Percentiles rank a stretch among this genome's conserved stretches.
Evolutionary conservation across 352 stramenopile genomes (phyloP).

Genomic region (Phytophthora aleatoria): DNA sequence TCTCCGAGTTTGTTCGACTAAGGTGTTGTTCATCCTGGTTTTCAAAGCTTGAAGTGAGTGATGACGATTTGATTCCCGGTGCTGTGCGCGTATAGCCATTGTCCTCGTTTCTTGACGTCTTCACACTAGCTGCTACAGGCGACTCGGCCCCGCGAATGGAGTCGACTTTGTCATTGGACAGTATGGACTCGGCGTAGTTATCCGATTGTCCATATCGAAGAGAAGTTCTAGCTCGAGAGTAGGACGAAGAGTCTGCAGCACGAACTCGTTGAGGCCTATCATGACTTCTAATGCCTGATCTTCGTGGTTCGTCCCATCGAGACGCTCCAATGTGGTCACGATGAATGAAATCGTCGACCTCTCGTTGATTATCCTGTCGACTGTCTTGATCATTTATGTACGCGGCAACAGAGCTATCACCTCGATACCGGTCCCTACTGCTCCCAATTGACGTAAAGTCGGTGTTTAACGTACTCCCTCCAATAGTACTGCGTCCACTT

Average conservation of each 20-base stretch:
- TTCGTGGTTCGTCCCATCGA: neutral
- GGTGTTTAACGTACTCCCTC: slow-evolving; percentile 3
- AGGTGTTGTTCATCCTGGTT: slow-evolving; percentile 24
- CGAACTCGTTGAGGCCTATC: neutral
- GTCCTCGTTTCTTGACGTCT: neutral
- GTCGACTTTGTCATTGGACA: slow-evolving; percentile 9
- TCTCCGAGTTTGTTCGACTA: slow-evolving; percentile 30
- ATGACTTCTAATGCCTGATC: neutral
- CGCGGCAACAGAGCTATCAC: neutral
- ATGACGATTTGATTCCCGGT: neutral
- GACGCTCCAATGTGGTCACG: neutral
- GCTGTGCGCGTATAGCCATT: neutral
- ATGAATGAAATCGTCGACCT: slow-evolving; percentile 5
- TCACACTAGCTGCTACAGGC: neutral
- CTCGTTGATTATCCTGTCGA: slow-evolving; percentile 21
- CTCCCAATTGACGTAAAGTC: slow-evolving; percentile 11
- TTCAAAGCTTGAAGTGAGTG: neutral
- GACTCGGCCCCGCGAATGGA: slow-evolving; percentile 22
- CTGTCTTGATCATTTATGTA: slow-evolving; percentile 3
- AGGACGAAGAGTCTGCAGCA: neutral
- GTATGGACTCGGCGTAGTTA: neutral
- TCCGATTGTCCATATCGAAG: neutral
- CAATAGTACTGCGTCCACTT: slow-evolving; percentile 5
- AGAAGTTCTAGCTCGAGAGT: neutral
- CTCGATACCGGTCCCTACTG: neutral